Base-by-base conservation (phyloP, 345 rosid genomes). In the Camelina sativa region DNA sequence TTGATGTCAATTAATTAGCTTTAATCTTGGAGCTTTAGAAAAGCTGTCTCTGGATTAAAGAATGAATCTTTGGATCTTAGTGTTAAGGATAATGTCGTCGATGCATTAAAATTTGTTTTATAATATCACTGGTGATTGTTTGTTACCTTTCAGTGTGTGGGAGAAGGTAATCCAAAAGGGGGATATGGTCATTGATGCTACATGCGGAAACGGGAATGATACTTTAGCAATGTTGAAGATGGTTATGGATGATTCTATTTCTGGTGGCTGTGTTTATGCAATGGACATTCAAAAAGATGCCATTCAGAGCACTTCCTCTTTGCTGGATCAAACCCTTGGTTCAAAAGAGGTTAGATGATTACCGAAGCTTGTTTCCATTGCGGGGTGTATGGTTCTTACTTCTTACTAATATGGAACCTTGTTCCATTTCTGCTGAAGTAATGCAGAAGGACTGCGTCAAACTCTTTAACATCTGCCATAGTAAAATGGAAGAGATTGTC, bases 161-260 rank as follows among this genome's bases (percentile, higher is more conserved):
- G 80, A 80, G 71, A 78, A 82, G 77, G 91, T 91, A 9, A 81
- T 89, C 25, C 86, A 15, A 63, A 85, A 83, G 81, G 93, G 98
- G 30, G 97, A 91, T 60, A 71, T 79, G 6, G 98, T 79, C 2
- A 62, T 91, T 30, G 97, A 94, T 79, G 97, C 98, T 59, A 91
- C 98, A 2, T 91, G 95, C 81, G 96, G 97, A 53, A 94, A 91
- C 57, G 96, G 98, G 23, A 69, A 86, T 64, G 98, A 94, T 77
- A 90, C 97, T 44, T 81, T 87, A 64, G 89, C 89, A 20, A 82
- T 91, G 84, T 85, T 90, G 35, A 89, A 87, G 74, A 71, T 91
- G 84, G 86, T 94, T 62, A 84, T 81, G 17, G 87, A 86, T 72
- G 88, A 82, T 38, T 84, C 28, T 25, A 3, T 25, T 25, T 25